Conservation (phyloP, 2,329 filamentous ascomycete species). For the Ilyonectria sp. region DNA sequence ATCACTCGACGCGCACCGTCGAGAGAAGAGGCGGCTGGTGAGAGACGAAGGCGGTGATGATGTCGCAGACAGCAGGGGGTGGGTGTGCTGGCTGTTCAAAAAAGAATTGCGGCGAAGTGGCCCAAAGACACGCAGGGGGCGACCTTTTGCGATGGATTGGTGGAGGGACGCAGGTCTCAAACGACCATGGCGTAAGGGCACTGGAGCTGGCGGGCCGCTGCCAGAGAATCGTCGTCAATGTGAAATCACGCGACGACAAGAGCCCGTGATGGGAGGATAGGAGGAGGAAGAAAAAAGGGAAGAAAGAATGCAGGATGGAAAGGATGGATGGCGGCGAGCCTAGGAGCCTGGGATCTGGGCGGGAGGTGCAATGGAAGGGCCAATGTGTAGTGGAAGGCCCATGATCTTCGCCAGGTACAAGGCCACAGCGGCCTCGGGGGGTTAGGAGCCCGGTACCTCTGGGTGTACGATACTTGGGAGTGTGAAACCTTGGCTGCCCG, state of each 20-base stretch:
- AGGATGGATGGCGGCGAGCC: neutral
- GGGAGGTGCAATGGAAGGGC: constrained; percentile 18
- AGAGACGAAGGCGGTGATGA: constrained; percentile 35
- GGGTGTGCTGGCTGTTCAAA: constrained; percentile 12
- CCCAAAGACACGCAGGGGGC: constrained; percentile 9
- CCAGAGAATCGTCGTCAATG: constrained; percentile 19
- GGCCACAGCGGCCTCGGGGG: constrained; percentile 14
- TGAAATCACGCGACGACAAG: constrained; percentile 15
- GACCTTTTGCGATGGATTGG: neutral
- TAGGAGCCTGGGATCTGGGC: neutral
- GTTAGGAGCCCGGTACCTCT: constrained; percentile 31
- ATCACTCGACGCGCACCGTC: constrained; percentile 36
- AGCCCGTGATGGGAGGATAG: constrained; percentile 18
- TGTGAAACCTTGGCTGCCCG: neutral
- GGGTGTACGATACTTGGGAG: constrained; percentile 23
- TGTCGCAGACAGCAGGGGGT: constrained; percentile 29
- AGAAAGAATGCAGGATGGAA: constrained; percentile 19
- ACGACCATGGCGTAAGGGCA: constrained; percentile 22
- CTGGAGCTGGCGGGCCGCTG: constrained; percentile 18
- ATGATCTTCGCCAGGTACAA: constrained; percentile 42
- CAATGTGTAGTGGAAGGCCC: constrained; percentile 29
- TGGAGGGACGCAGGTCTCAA: constrained; percentile 17
- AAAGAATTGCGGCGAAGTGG: constrained; percentile 29
- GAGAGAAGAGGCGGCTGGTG: constrained; percentile 27
- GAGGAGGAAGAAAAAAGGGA: constrained; percentile 1